Conservation (phyloP, 2,329 filamentous ascomycete genomes). For the Colletotrichum aenigma region DNA sequence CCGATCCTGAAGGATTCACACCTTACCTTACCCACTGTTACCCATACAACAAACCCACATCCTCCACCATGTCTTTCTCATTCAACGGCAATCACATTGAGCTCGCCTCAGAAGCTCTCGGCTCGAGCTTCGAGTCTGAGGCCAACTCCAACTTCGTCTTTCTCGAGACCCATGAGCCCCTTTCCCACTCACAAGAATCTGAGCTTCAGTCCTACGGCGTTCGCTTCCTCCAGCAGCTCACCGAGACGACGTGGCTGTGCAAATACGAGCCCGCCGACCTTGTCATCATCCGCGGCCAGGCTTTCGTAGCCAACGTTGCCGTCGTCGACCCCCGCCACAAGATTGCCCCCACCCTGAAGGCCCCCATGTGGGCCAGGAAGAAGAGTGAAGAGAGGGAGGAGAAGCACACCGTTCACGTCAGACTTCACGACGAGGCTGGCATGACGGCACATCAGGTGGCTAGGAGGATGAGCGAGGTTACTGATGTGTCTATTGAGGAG, state of each 20-base stretch:
- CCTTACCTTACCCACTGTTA: neutral
- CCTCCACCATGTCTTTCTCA: neutral
- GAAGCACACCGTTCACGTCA: neutral
- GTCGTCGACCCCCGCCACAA: neutral
- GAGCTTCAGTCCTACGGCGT: neutral
- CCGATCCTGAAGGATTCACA: neutral
- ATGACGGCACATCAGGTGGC: neutral
- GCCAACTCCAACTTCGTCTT: neutral
- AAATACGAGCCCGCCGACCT: neutral
- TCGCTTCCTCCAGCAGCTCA: neutral
- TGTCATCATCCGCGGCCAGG: neutral
- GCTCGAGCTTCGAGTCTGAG: neutral
- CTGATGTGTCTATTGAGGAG: neutral
- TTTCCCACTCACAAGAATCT: neutral
- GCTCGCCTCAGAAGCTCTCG: neutral
- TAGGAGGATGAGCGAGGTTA: neutral
- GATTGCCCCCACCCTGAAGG: neutral
- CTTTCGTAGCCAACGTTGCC: neutral
- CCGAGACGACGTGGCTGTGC: neutral
- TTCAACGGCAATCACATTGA: neutral
- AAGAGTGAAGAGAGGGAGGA: neutral
- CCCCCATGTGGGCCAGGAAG: neutral
- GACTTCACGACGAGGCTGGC: neutral
- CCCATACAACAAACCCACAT: neutral
- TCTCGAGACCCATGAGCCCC: neutral